Evolutionary conservation across 2,329 filamentous ascomycete species (phyloP), one percentile per base, ranked within the genome.

Genomic region (Aureobasidium sp.): DNA sequence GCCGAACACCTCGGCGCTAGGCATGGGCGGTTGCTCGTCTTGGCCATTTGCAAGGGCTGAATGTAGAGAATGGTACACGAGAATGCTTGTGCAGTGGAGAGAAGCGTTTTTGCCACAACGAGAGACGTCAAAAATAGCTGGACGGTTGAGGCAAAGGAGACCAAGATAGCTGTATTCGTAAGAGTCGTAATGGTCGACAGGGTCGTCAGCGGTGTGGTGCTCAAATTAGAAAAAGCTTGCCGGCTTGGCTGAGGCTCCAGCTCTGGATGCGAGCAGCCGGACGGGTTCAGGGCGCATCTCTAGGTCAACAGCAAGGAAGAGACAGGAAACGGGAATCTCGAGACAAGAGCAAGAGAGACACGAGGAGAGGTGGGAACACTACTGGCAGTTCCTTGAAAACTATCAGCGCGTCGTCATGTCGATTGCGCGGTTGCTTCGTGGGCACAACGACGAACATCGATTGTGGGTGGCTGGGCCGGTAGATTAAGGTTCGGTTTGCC

Each of bases 391-490:
- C 32, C 21, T 44, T 51, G 45, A 2, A 16, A 11, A 51, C 58
- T 50, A 53, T 42, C 36, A 45, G 27, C 21, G n/a, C 57, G 57
- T 50, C 47, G 59, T 61, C 59, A 55, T 61, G 32, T 30, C 51
- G 59, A 54, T 53, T 61, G 59, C 49, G 59, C 59, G 59, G 48
- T 61, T 54, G 30, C 59, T 27, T 54, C 45, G 48, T 54, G 34
- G 49, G 49, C 50, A 13, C 21, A 55, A 61, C 59, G 59, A 61
- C 29, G 58, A 45, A 54, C 39, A 55, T 45, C 48, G 58, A 53
- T 54, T 45, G 39, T 11, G 49, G 37, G 27, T 42, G 59, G 39
- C 49, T 39, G 49, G 45, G 47, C 48, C 49, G 59, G 41, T 53
- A 55, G 42, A 55, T 61, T 21, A 44, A 49, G 37, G 41, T 55